Evolutionary conservation across 2,329 filamentous ascomycete genomes (phyloP).

Genomic region (Aaosphaeria arxii): DNA sequence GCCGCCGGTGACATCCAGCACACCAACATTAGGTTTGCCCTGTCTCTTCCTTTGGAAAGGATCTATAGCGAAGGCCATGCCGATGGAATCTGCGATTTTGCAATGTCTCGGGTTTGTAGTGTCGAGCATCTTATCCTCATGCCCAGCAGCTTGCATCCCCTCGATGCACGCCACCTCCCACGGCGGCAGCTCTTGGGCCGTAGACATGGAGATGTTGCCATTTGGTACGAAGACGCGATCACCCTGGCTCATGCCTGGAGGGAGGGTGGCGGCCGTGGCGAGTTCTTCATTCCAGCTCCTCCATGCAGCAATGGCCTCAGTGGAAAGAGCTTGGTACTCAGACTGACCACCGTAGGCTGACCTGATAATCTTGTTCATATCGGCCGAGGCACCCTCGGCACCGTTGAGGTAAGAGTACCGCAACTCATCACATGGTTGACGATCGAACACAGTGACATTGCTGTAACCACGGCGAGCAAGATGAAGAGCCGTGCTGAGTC

Average conservation of each 20-base stretch:
- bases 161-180: conserved; percentile 40
- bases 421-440: background rate
- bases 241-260: background rate
- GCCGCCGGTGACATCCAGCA: conserved; percentile 49
- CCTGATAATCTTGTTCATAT: conserved; percentile 7
- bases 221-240: conserved; percentile 1
- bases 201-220: background rate
- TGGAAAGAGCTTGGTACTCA: conserved; percentile 4
- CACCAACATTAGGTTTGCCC: conserved; percentile 29
- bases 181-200: background rate
- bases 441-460: conserved; percentile 5
- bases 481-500: conserved; percentile 3
- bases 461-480: conserved; percentile 2
- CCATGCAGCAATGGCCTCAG: conserved; percentile 4
- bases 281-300: conserved; percentile 4
- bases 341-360: conserved; percentile 3
- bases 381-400: conserved; percentile 2
- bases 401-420: conserved; percentile 1
- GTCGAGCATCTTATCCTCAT: conserved; percentile 33
- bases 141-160: conserved; percentile 36
- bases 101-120: conserved; percentile 29
- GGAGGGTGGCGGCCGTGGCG: conserved; percentile 1
- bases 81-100: conserved; percentile 15
- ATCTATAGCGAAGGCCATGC: conserved; percentile 27
- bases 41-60: conserved; percentile 26